Evolutionary conservation across 345 rosid genomes (phyloP).

Genomic region (Aethionema arabicum): DNA sequence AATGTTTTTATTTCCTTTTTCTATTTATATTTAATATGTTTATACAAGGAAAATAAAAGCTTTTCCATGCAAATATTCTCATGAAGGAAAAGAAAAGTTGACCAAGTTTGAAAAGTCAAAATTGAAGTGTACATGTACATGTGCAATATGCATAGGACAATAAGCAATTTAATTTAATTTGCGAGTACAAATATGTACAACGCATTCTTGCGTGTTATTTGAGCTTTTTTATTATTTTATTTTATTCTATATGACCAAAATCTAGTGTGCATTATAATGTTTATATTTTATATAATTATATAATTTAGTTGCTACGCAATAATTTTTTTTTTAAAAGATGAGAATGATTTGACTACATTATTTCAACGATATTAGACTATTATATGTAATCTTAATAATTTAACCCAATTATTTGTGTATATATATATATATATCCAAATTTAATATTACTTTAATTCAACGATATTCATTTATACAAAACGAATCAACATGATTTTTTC

Average conservation of each 20-base stretch:
- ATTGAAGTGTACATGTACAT: conserved; percentile 2
- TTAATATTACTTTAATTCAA: too few species aligned
- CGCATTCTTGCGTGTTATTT: conserved; percentile 27
- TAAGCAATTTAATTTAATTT: conserved; percentile 3
- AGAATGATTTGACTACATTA: background rate
- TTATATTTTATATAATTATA: background rate
- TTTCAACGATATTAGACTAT: too few species aligned
- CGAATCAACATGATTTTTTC: too few species aligned
- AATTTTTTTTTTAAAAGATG: background rate
- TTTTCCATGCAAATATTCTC: conserved; percentile 10
- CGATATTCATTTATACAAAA: too few species aligned
- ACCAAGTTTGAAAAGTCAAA: conserved; percentile 23
- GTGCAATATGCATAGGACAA: conserved; percentile 18
- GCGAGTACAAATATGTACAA: conserved; percentile 23
- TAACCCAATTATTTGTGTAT: too few species aligned
- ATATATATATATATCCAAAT: too few species aligned
- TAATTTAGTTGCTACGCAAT: too few species aligned
- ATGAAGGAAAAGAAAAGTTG: background rate
- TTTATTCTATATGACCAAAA: background rate
- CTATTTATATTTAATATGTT: background rate
- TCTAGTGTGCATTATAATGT: conserved; percentile 3
- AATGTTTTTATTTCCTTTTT: too few species aligned
- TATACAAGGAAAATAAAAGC: background rate
- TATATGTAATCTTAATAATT: too few species aligned
- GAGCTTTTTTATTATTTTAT: background rate